phyloP scores from a whole-genome alignment of 2,329 filamentous ascomycete genomes.

The Myriosclerotinia curreyana region DNA sequence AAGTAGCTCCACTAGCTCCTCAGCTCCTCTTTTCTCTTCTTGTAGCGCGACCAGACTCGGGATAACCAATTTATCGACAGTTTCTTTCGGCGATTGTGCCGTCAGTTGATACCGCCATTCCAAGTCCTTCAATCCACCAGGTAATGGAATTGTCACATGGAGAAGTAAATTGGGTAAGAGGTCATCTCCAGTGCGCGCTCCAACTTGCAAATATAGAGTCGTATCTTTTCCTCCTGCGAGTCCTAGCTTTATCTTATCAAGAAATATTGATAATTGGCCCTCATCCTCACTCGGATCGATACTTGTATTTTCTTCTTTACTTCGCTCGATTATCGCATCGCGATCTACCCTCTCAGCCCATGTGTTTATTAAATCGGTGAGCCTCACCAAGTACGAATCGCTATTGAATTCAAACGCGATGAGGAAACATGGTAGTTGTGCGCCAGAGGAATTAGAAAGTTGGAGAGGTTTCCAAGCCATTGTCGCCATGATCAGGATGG shows the following conservation, averaged over 20 bases:
- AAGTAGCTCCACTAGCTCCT: conserved; percentile 47
- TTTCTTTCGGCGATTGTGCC: conserved; percentile 38
- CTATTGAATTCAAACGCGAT: conserved; percentile 56
- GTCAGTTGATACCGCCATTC: conserved; percentile 62
- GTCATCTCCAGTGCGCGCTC: conserved; percentile 23
- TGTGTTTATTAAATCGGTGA: conserved; percentile 71
- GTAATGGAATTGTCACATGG: conserved; percentile 57
- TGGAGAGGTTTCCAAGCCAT: conserved; percentile 35
- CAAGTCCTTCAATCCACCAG: conserved; percentile 59
- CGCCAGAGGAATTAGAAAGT: conserved; percentile 25
- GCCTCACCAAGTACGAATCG: conserved; percentile 59
- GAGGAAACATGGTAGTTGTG: conserved; percentile 57
- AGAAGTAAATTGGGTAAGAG: conserved; percentile 41
- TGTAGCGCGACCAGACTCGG: conserved; percentile 47
- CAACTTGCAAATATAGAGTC: conserved; percentile 47
- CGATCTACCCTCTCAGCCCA: conserved; percentile 66
- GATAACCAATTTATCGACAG: conserved; percentile 47
- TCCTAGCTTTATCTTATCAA: conserved; percentile 58
- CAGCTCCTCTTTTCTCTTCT: conserved; percentile 41
- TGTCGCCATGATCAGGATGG: background rate
- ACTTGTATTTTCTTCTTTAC: conserved; percentile 59
- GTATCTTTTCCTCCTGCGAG: conserved; percentile 45
- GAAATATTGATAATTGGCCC: conserved; percentile 64
- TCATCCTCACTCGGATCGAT: conserved; percentile 67
- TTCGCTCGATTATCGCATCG: conserved; percentile 60